phyloP scores from a whole-genome alignment of 2,329 filamentous ascomycete genomes.

The Calonectria montana region DNA sequence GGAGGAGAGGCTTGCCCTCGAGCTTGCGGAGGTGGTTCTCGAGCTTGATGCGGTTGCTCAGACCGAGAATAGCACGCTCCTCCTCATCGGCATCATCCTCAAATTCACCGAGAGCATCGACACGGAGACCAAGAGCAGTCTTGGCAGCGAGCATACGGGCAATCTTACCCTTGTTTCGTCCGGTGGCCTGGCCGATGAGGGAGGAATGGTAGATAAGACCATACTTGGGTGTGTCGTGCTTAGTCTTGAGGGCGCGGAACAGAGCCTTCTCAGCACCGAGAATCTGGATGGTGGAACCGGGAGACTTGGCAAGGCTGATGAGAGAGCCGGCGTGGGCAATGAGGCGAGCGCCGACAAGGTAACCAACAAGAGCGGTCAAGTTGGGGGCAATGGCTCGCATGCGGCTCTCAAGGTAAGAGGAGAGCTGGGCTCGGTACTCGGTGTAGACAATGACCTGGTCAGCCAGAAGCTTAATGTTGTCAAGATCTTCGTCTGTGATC shows the following conservation, averaged over 20 bases:
- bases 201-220: conserved; percentile 94
- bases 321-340: conserved; percentile 96
- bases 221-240: conserved; percentile 99
- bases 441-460: conserved; percentile 94
- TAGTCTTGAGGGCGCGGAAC: conserved; percentile 98
- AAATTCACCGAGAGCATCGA: conserved; percentile 76
- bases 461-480: conserved; percentile 91
- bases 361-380: conserved; percentile 90
- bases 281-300: conserved; percentile 96
- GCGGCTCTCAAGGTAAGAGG: conserved; percentile 87
- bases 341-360: conserved; percentile 91
- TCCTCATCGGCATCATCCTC: conserved; percentile 85
- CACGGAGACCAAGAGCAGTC: conserved; percentile 90
- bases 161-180: conserved; percentile 99
- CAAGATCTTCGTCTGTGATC: conserved; percentile 90
- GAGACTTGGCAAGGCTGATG: conserved; percentile 93
- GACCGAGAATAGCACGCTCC: conserved; percentile 85
- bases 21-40: conserved; percentile 81
- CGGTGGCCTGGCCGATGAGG: conserved; percentile 94
- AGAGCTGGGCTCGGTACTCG: conserved; percentile 89
- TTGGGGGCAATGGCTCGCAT: conserved; percentile 99
- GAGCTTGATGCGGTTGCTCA: conserved; percentile 76
- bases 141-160: conserved; percentile 96
- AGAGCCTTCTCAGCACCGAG: conserved; percentile 98
- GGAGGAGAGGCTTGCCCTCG: conserved; percentile 89